phyloP scores from a whole-genome alignment of 495 filamentous ascomycete genomes.

The Jackrogersella multiformis region DNA sequence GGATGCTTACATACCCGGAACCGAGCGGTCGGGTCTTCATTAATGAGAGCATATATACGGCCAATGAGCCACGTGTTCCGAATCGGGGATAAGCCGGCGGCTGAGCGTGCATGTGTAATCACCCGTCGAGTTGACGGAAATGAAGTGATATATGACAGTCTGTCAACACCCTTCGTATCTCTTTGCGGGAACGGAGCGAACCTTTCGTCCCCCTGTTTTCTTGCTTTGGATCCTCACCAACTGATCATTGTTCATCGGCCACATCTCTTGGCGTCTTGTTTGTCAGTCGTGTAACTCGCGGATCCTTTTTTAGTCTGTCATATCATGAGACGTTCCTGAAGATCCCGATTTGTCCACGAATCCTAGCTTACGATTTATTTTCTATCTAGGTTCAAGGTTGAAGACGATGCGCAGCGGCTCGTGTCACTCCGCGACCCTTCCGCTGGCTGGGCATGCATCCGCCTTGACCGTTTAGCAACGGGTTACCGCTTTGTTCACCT shows the following conservation, averaged over 20 bases:
- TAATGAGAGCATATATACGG: not conserved
- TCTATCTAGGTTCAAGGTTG: slow-evolving; percentile 76
- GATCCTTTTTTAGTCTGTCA: slow-evolving; percentile 16
- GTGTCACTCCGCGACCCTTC: slow-evolving; percentile 64
- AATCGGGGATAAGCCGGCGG: slow-evolving; percentile 28
- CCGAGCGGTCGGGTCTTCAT: slow-evolving; percentile 28
- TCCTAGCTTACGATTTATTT: slow-evolving; percentile 33
- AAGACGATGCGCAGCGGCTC: slow-evolving; percentile 66
- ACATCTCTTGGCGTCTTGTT: slow-evolving; percentile 14
- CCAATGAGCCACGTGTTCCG: slow-evolving; percentile 26
- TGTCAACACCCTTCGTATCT: not conserved
- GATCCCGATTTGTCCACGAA: slow-evolving; percentile 33
- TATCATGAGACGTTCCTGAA: slow-evolving; percentile 24
- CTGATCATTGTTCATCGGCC: slow-evolving; percentile 9
- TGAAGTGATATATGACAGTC: slow-evolving; percentile 23
- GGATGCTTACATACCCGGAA: slow-evolving; percentile 28
- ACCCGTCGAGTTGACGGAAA: slow-evolving; percentile 38
- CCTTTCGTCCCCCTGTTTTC: not conserved
- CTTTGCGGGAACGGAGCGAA: slow-evolving; percentile 21
- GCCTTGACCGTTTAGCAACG: slow-evolving; percentile 79
- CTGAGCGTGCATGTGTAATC: slow-evolving; percentile 37
- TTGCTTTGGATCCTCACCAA: not conserved
- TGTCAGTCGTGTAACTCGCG: slow-evolving; percentile 24
- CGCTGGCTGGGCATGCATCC: slow-evolving; percentile 87
- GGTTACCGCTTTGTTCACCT: slow-evolving; percentile 83